Evolutionary conservation across 23 red algal genomes (phyloP), one percentile per base, ranked within the genome.

Genomic region (Gracilaria vermiculophylla): DNA sequence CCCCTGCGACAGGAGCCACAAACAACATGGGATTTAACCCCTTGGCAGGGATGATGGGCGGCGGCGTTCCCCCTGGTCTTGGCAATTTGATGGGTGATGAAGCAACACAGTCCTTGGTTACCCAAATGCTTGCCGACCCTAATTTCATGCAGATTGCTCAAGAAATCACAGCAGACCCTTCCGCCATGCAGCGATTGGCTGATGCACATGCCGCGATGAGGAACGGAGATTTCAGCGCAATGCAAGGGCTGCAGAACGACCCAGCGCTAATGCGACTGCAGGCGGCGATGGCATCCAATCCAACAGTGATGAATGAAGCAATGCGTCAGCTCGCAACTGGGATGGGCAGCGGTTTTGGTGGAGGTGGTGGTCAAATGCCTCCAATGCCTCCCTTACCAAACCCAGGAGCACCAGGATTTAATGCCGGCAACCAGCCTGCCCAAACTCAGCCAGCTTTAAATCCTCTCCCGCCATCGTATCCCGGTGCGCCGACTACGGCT

Each of bases 81-180:
- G 87, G 57, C 16, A 70, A 70, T 15, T 55, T 81, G 62, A 62
- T 81, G 58, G 73, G 73, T 8, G 69, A 57, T 25, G 37, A 62
- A 23, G 37, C 60, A 20, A 61, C 41, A 23, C 48, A 69, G n/a
- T 74, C 42, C 36, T 6, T 70, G 19, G 34, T 81, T 41, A 42
- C 34, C 9, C 70, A 91, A 53, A 50, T 92, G 78, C 81, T 92
- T 78, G 48, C 47, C 7, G 89, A 92, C 51, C 89, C 89, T 37
- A 53, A 54, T 27, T 83, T 92, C 51, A 58, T 62, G 80, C 77
- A 92, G 34, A 54, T 84, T 44, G 78, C 89, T 20, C 62, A 75
- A 31, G 89, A 92, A 40, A 52, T 92, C 36, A 70, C 41, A 5
- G 55, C 77, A 34, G 77, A 92, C 53, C 78, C 61, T 31, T 35